Conservation (phyloP, 768 basidiomycete genomes). For the Dioszegia hungarica region DNA sequence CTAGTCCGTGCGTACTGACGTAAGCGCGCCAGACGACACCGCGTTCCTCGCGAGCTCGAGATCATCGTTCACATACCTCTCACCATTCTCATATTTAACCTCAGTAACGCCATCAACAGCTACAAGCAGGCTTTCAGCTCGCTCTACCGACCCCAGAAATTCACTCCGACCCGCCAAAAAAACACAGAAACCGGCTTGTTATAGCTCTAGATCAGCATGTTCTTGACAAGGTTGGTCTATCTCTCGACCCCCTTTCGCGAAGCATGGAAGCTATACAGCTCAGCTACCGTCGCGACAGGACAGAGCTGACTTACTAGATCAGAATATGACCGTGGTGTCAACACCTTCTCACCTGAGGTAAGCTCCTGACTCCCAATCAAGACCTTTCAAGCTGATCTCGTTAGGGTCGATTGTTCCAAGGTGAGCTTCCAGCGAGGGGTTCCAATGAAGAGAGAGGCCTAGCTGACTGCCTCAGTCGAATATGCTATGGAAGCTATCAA, state of each 20-base stretch:
- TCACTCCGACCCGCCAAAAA: background rate
- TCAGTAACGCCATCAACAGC: too few species aligned
- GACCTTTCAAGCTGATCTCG: slow-evolving; percentile 5
- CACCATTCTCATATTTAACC: too few species aligned
- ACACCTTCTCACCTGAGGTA: slow-evolving; percentile 88
- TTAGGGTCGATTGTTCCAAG: slow-evolving; percentile 94
- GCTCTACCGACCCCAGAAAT: background rate
- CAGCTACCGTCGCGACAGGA: slow-evolving; percentile 39
- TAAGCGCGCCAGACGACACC: background rate
- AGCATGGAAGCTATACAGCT: background rate
- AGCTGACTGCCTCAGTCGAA: slow-evolving; percentile 62
- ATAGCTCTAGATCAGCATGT: slow-evolving; percentile 26
- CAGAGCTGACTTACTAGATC: slow-evolving; percentile 26
- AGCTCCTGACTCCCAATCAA: slow-evolving; percentile 11
- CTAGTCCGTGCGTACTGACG: background rate
- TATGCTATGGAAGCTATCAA: slow-evolving; percentile 99
- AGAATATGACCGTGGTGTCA: slow-evolving; percentile 79
- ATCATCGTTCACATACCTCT: background rate
- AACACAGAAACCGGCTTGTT: background rate
- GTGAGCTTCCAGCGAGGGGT: slow-evolving; percentile 51
- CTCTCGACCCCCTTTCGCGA: background rate
- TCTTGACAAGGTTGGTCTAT: slow-evolving; percentile 44
- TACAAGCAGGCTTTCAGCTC: too few species aligned
- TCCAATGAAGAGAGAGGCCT: background rate
- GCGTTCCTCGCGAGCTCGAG: background rate